Conservation (phyloP, 257 asterid genomes). For the Solanum etuberosum region DNA sequence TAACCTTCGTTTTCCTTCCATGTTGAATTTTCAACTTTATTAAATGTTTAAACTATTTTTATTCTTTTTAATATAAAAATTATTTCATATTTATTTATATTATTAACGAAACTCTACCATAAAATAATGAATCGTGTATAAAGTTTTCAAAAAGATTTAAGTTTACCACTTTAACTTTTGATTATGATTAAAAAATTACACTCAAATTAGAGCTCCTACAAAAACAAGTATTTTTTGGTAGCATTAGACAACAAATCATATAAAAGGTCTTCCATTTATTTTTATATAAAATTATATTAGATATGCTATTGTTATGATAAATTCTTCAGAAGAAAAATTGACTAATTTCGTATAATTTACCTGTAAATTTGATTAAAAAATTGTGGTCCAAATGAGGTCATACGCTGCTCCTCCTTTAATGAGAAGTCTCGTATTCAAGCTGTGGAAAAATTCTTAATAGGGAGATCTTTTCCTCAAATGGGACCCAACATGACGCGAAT, state of each 20-base stretch:
- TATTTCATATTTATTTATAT: too few species aligned
- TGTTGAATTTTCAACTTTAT: too few species aligned
- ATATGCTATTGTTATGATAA: too few species aligned
- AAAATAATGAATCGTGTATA: not conserved
- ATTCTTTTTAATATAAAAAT: not conserved
- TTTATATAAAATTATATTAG: too few species aligned
- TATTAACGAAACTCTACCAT: not conserved
- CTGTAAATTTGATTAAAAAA: too few species aligned
- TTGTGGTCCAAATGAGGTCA: not conserved
- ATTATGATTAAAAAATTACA: too few species aligned
- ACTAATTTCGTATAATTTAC: too few species aligned
- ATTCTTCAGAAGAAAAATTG: not conserved
- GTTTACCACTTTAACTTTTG: not conserved
- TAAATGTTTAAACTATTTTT: not conserved
- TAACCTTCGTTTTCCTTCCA: not conserved
- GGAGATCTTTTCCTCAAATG: rapidly evolving
- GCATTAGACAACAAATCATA: not conserved
- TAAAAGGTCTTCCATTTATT: not conserved
- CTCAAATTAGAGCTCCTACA: too few species aligned
- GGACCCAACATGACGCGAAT: rapidly evolving
- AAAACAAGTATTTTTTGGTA: too few species aligned
- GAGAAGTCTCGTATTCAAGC: not conserved
- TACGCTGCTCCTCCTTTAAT: rapidly evolving
- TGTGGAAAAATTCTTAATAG: too few species aligned
- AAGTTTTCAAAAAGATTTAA: not conserved